Evolutionary conservation across 352 stramenopile species (phyloP).

Genomic region (Phytophthora meadii): DNA sequence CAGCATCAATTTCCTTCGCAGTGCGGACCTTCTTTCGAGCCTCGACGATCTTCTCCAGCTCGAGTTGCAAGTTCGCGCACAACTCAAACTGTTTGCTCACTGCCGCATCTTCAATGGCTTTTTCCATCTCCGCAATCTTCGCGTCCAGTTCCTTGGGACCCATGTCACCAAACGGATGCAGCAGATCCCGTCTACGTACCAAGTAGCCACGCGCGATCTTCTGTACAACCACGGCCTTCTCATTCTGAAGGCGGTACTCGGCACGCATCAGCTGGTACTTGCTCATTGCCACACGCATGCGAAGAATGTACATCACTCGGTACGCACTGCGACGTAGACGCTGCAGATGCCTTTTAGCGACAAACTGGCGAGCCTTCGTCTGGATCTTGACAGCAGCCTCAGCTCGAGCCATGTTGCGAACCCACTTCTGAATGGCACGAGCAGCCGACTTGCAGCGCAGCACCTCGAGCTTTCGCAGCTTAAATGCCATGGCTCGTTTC

Average conservation of each 20-base stretch:
- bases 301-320: constrained; percentile 62
- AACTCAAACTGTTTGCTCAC: constrained; percentile 87
- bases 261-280: constrained; percentile 63
- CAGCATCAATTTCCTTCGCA: constrained; percentile 84
- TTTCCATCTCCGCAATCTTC: constrained; percentile 81
- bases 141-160: constrained; percentile 81
- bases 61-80: constrained; percentile 84
- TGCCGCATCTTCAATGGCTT: constrained; percentile 78
- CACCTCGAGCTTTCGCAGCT: constrained; percentile 83
- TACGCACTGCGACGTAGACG: constrained; percentile 69
- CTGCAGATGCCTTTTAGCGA: constrained; percentile 61
- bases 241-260: constrained; percentile 58
- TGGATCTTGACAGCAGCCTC: constrained; percentile 76
- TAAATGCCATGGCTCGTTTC: constrained; percentile 80
- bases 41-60: constrained; percentile 83
- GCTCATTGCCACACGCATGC: constrained; percentile 66
- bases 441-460: constrained; percentile 86
- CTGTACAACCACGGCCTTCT: constrained; percentile 75
- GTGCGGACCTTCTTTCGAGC: constrained; percentile 88
- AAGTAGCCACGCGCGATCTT: constrained; percentile 76
- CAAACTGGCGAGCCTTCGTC: constrained; percentile 71
- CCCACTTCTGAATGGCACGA: constrained; percentile 84
- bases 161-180: constrained; percentile 80
- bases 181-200: constrained; percentile 75
- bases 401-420: constrained; percentile 67